Evolutionary conservation across 1,139 yeast genomes (phyloP).

Genomic region (Kodamaea anthophila): DNA sequence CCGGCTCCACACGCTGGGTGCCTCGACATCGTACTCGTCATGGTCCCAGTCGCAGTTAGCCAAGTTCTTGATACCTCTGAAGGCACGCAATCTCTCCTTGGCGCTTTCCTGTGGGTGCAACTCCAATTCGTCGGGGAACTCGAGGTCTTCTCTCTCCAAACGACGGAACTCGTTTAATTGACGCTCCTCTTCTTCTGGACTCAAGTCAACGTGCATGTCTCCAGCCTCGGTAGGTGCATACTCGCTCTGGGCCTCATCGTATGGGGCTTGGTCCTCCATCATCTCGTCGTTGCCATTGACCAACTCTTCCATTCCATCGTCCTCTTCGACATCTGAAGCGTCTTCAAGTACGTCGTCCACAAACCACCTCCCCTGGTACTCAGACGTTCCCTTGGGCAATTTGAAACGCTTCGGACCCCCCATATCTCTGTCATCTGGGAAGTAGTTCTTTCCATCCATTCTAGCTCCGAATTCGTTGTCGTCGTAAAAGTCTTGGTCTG

Average conservation of each 20-base stretch:
- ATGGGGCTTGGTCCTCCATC: conserved; percentile 25
- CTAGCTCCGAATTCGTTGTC: conserved; percentile 52
- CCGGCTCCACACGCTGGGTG: conserved; percentile 76
- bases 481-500: conserved; percentile 37
- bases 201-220: conserved; percentile 66
- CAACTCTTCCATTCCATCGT: conserved; percentile 22
- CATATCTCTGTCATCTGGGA: conserved; percentile 35
- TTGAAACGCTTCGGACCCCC: conserved; percentile 22
- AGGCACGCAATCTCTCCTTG: conserved; percentile 63
- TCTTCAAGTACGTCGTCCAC: conserved; percentile 49
- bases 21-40: conserved; percentile 70
- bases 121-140: conserved; percentile 95
- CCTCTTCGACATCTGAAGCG: conserved; percentile 48
- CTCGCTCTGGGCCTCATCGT: conserved; percentile 20
- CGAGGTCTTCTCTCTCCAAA: conserved; percentile 74
- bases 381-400: conserved; percentile 86
- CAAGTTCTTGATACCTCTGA: conserved; percentile 82
- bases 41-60: conserved; percentile 82
- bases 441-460: conserved; percentile 64
- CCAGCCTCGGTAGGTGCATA: conserved; percentile 43
- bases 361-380: conserved; percentile 91
- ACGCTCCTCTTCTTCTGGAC: conserved; percentile 77
- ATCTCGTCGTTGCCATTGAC: conserved; percentile 22
- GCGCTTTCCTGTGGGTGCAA: conserved; percentile 72
- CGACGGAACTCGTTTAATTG: conserved; percentile 68